Evolutionary conservation across 169 alveolate species (phyloP).

Genomic region (Plasmodium coatneyi): DNA sequence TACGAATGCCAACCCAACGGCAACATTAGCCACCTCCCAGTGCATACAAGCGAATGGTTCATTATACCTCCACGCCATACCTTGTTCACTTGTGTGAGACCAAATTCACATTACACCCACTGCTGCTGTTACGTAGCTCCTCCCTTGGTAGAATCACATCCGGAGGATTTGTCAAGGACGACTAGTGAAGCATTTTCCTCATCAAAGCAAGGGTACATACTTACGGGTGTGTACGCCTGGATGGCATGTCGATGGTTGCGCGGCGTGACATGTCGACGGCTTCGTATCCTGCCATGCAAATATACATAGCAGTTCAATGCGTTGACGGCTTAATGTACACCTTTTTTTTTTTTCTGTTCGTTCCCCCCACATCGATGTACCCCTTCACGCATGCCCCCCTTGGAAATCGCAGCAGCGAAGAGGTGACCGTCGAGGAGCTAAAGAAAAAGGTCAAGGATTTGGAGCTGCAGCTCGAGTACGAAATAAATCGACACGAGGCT

Average conservation of each 20-base stretch:
- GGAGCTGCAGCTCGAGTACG: slow-evolving; percentile 67
- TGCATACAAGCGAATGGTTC: neutral
- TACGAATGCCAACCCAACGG: neutral
- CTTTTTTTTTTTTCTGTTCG: neutral
- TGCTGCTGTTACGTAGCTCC: neutral
- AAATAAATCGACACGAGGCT: slow-evolving; percentile 57
- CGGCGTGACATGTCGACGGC: neutral
- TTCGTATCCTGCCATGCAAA: neutral
- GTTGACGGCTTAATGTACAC: neutral
- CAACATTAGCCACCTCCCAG: neutral
- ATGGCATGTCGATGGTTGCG: neutral
- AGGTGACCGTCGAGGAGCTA: slow-evolving; percentile 11
- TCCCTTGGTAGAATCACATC: neutral
- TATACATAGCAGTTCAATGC: no score
- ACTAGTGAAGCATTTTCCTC: neutral
- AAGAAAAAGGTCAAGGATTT: slow-evolving; percentile 53
- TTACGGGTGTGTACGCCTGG: neutral
- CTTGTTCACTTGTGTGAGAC: neutral
- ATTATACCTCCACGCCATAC: neutral
- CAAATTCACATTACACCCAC: neutral
- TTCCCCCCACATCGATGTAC: neutral
- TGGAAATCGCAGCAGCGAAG: slow-evolving; percentile 21
- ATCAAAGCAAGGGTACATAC: neutral
- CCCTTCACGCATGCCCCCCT: neutral
- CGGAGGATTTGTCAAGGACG: neutral